Base-by-base conservation (phyloP, 768 basidiomycete species). In the Calvatia gigantea region DNA sequence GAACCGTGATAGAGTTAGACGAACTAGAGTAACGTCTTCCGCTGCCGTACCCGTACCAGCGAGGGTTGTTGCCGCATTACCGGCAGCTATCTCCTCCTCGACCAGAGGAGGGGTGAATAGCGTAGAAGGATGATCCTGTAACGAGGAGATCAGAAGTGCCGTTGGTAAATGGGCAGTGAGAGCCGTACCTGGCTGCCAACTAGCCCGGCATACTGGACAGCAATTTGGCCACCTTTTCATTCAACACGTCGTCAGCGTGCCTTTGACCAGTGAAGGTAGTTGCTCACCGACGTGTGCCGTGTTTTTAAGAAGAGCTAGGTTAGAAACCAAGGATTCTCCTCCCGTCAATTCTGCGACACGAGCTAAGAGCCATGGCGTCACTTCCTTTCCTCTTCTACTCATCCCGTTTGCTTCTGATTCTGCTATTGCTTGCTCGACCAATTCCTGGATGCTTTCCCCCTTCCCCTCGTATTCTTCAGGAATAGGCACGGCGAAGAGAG, bases 311-410 rank as follows among this genome's bases (percentile, higher is more conserved):
- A 98, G 74, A 2, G 92, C 95, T 52, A 96, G 78, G 73, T 99
- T 97, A 78, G 73, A 67, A 6, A 77, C 73, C 49, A 97, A 71
- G 4, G 92, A 93, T 58, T 75, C 76, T 2, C 93, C 93, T 29
- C 79, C 65, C 0, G 89, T 93, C 45, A 98, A 75, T 66, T 96
- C 88, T 14, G 80, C 79, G 1, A 98, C 86, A 28, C 96, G 84
- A 41, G 79, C 76, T 28, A 99, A 75, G 8, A 99, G 74, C 96
- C 96, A 98, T 6, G 97, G 97, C 1, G 97, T 99, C 5, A 82
- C 94, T 57, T 93, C 90, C 62, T 97, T 98, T 2, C 97, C 97
- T 15, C 78, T 74, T 62, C 76, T 83, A 63, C 81, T 87, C 43
- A 96, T 74, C 2, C 94, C 93, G 59, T 86, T 87, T 56, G 81